Percentiles rank a stretch among this genome's conserved stretches.
phyloP scores from a whole-genome alignment of 2,329 filamentous ascomycete species.

The Penicillium sclerotigenum region DNA sequence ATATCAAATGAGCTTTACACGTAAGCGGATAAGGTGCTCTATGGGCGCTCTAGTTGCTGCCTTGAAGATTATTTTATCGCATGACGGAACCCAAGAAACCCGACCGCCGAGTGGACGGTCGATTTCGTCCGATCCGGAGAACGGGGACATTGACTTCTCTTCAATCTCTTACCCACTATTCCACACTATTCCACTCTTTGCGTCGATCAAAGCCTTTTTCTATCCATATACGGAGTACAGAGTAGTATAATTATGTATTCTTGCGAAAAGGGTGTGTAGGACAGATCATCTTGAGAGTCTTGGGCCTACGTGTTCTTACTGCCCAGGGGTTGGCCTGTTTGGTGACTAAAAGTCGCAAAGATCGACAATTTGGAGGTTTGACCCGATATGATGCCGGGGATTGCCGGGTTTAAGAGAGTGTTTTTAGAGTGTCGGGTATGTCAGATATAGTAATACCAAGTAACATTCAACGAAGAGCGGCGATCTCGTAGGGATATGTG shows the following conservation, averaged over 20 bases:
- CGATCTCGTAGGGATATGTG: constrained; percentile 56
- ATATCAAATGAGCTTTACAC: not conserved
- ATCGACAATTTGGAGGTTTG: constrained; percentile 4
- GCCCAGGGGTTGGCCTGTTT: not conserved
- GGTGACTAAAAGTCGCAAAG: not conserved
- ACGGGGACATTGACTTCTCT: not conserved
- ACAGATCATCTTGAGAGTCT: not conserved
- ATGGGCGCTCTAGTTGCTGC: not conserved
- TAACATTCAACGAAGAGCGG: constrained; percentile 56
- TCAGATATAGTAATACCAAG: constrained; percentile 15
- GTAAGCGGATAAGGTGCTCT: not conserved
- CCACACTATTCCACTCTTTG: not conserved
- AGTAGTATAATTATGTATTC: not conserved
- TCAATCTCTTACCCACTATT: not conserved
- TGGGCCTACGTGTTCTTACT: not conserved
- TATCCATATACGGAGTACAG: not conserved
- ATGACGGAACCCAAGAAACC: constrained; percentile 20
- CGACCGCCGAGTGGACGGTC: constrained; percentile 18
- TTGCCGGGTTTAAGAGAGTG: too few species aligned
- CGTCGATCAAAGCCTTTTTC: not conserved
- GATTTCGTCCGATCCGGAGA: constrained; percentile 9
- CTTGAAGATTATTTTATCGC: constrained; percentile 14
- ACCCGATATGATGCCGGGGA: not conserved
- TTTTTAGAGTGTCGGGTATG: not conserved
- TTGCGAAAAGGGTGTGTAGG: not conserved